phyloP scores from a whole-genome alignment of 169 alveolate species.

The Babesia ovis region DNA sequence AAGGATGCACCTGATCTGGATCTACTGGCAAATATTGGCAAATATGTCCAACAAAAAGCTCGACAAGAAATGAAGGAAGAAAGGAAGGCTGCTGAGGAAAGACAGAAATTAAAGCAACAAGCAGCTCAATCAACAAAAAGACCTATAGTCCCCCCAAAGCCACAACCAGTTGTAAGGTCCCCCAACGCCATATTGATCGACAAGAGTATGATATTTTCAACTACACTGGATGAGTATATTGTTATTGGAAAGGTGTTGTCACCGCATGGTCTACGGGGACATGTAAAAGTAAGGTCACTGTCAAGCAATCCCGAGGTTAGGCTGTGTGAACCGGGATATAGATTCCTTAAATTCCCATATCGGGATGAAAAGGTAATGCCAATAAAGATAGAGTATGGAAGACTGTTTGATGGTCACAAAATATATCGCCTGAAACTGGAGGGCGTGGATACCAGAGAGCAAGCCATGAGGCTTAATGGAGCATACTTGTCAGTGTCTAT shows the following conservation, averaged over 20 bases:
- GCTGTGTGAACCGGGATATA: constrained; percentile 58
- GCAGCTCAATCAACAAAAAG: neutral
- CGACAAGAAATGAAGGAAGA: neutral
- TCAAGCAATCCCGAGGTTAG: constrained; percentile 33
- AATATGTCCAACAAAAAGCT: neutral
- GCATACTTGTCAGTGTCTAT: constrained; percentile 50
- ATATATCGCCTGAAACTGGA: constrained; percentile 49
- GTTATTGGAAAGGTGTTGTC: constrained; percentile 44
- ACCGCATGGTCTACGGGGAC: constrained; percentile 57
- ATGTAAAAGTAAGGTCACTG: constrained; percentile 50
- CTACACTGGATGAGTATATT: constrained; percentile 45
- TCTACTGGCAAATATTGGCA: constrained; percentile 6
- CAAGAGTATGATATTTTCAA: constrained; percentile 40
- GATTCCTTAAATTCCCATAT: constrained; percentile 43
- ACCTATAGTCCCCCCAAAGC: neutral
- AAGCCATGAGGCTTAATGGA: constrained; percentile 53
- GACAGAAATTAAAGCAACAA: neutral
- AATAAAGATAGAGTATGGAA: constrained; percentile 48
- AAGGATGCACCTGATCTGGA: constrained; percentile 4
- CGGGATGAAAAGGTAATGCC: constrained; percentile 59
- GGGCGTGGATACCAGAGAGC: constrained; percentile 58
- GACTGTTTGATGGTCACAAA: constrained; percentile 26
- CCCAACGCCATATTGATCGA: constrained; percentile 39
- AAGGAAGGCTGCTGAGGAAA: neutral
- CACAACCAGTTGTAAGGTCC: neutral